These are phyloP conservation scores for Otatea glauca DNA, from an alignment of 176 grass and related monocot genomes.

Conservation along the genomic window DNA sequence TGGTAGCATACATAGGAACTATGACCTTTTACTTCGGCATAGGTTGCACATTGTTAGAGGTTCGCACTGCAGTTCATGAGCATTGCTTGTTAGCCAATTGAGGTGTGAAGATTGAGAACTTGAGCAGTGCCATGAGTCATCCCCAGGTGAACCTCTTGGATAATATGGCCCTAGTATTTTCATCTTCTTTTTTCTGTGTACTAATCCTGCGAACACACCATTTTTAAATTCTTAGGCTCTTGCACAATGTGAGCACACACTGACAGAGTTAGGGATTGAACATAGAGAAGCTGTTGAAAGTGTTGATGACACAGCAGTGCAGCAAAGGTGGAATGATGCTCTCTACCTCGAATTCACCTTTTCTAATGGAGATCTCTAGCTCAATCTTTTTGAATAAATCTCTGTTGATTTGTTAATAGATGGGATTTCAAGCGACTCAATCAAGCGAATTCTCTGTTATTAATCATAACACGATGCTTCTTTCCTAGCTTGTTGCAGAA, in stretches of 20 bases:
- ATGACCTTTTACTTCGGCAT: constrained; percentile 90
- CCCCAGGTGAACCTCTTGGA: constrained; percentile 62
- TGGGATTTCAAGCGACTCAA: neutral
- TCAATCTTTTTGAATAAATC: neutral
- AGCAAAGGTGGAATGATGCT: constrained; percentile 67
- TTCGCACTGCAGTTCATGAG: constrained; percentile 64
- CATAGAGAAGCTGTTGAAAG: constrained; percentile 95
- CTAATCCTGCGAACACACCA: constrained; percentile 9
- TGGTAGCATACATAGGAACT: constrained; percentile 88
- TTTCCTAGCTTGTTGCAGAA: constrained; percentile 68
- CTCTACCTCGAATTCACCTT: constrained; percentile 23
- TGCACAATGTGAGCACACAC: constrained; percentile 85
- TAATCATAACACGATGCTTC: constrained; percentile 14
- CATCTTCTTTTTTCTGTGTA: neutral
- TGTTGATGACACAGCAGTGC: constrained; percentile 62
- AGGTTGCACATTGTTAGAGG: constrained; percentile 83
- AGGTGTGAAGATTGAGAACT: constrained; percentile 72
- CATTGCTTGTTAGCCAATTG: constrained; percentile 85
- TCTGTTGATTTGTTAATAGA: constrained; percentile 3
- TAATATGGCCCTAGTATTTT: neutral
- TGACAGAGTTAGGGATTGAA: constrained; percentile 74
- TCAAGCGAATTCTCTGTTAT: constrained; percentile 16
- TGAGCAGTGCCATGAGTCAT: constrained; percentile 85
- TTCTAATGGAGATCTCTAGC: constrained; percentile 4
- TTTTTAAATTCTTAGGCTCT: constrained; percentile 70